phyloP scores from a whole-genome alignment of 2,329 filamentous ascomycete genomes.

The Cordyceps fumosorosea region DNA sequence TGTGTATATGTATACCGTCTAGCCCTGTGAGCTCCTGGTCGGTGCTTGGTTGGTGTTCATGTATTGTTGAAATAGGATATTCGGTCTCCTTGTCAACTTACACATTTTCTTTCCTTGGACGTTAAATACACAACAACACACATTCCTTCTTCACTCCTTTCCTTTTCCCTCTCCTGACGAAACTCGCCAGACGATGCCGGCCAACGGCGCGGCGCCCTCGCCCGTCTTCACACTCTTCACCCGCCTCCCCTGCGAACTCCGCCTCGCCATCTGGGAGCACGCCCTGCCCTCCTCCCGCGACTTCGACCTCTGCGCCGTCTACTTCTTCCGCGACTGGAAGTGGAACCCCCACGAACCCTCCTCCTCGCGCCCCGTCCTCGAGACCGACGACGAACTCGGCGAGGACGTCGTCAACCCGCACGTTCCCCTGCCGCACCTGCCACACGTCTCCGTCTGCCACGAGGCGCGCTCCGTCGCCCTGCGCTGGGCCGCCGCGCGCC shows the following conservation, averaged over 20 bases:
- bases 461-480: constrained; percentile 2
- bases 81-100: not conserved
- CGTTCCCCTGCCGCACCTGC: not conserved
- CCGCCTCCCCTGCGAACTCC: constrained; percentile 5
- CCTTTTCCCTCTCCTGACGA: not conserved
- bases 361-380: not conserved
- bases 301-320: not conserved
- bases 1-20: not conserved
- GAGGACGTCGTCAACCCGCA: constrained; percentile 4
- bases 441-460: not conserved
- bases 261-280: constrained; percentile 3
- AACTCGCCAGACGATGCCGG: not conserved
- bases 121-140: no score
- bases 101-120: not conserved
- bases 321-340: constrained; percentile 7
- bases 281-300: not conserved
- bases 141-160: not conserved
- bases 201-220: not conserved
- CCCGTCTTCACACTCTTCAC: not conserved
- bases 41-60: not conserved
- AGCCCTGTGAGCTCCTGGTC: not conserved
- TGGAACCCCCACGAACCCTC: not conserved
- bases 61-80: not conserved
- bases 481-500: not conserved
- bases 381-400: not conserved